Conservation (phyloP, 1,139 yeast genomes). For the Candida frijolesensis region DNA sequence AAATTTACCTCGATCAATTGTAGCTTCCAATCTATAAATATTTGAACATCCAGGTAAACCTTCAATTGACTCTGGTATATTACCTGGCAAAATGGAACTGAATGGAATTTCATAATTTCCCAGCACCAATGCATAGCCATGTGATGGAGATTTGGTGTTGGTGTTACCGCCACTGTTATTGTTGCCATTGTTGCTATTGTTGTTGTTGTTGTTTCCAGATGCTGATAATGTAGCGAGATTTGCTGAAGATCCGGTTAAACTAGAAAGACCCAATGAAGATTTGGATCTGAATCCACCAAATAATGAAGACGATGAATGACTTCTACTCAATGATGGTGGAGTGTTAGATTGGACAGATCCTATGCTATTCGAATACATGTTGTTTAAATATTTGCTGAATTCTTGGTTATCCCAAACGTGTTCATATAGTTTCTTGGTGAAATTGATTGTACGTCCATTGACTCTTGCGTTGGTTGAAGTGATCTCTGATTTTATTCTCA, state of each 20-base stretch:
- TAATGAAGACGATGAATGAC: slow-evolving; percentile 38
- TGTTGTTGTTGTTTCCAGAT: slow-evolving; percentile 18
- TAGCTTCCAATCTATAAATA: slow-evolving; percentile 77
- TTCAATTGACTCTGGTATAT: slow-evolving; percentile 84
- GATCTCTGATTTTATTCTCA: slow-evolving; percentile 43
- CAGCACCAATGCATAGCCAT: slow-evolving; percentile 43
- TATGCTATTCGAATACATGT: slow-evolving; percentile 30
- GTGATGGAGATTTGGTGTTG: slow-evolving; percentile 6
- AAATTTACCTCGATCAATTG: slow-evolving; percentile 81
- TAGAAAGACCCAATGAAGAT: slow-evolving; percentile 30
- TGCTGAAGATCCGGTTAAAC: slow-evolving; percentile 20
- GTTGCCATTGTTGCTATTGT: not conserved
- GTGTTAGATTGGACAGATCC: slow-evolving; percentile 14
- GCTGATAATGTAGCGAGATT: slow-evolving; percentile 12
- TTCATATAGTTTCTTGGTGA: slow-evolving; percentile 69
- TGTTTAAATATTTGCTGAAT: slow-evolving; percentile 34
- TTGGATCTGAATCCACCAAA: slow-evolving; percentile 30
- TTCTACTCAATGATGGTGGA: slow-evolving; percentile 23
- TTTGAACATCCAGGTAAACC: slow-evolving; percentile 85
- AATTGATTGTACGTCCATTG: slow-evolving; percentile 50
- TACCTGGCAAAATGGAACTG: slow-evolving; percentile 81
- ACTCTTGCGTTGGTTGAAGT: slow-evolving; percentile 19
- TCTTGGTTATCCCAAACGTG: slow-evolving; percentile 76
- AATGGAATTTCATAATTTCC: slow-evolving; percentile 95
- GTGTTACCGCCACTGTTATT: slow-evolving; percentile 13